Conservation (phyloP, 805 yeast genomes). For the Zygotorulaspora sp. region DNA sequence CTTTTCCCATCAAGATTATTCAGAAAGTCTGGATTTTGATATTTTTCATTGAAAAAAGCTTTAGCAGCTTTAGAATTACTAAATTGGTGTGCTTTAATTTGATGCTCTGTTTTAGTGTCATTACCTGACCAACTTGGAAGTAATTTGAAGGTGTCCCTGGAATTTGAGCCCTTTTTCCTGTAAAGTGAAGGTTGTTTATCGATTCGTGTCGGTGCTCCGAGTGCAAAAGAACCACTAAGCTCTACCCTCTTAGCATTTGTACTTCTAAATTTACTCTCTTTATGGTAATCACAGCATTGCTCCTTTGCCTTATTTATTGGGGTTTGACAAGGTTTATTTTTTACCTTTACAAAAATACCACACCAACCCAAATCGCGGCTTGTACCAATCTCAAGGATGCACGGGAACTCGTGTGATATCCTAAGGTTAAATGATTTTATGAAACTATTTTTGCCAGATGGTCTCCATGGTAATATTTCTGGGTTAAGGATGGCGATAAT, state of each 20-base stretch:
- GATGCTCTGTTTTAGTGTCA: conserved; percentile 18
- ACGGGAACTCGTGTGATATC: conserved; percentile 46
- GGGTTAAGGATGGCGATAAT: conserved; percentile 76
- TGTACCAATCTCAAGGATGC: conserved; percentile 69
- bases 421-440: conserved; percentile 50
- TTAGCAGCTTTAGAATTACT: conserved; percentile 40
- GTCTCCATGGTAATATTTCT: conserved; percentile 42
- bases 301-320: conserved; percentile 54
- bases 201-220: conserved; percentile 51
- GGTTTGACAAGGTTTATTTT: conserved; percentile 51
- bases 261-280: conserved; percentile 50
- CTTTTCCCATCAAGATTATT: conserved; percentile 38
- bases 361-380: conserved; percentile 68
- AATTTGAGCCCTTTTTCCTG: conserved; percentile 24
- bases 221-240: conserved; percentile 54
- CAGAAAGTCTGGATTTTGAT: conserved; percentile 45
- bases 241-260: conserved; percentile 68
- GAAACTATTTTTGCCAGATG: conserved; percentile 18
- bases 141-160: conserved; percentile 7
- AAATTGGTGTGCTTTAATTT: conserved; percentile 34
- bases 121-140: conserved; percentile 10
- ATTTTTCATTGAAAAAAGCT: conserved; percentile 50
- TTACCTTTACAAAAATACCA: conserved; percentile 41
- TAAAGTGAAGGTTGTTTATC: conserved; percentile 43
- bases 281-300: conserved; percentile 67